Evolutionary conservation across 2,329 filamentous ascomycete species (phyloP), one percentile per base, ranked within the genome.

Genomic region (Fusarium marasasianum): DNA sequence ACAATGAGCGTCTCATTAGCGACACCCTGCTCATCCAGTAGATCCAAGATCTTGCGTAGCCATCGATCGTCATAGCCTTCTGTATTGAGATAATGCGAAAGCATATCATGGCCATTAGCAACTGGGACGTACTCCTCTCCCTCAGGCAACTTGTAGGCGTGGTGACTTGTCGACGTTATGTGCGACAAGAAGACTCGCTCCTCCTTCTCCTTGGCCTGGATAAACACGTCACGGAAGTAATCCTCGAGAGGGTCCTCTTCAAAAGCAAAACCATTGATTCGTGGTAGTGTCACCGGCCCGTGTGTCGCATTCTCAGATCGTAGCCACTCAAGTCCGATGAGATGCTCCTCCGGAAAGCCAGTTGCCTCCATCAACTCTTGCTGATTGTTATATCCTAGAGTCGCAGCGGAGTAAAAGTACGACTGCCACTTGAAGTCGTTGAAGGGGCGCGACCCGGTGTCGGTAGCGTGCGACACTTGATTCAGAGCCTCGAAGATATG

Each of bases 401-500:
- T 81, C 4, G 80, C 77, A 3, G 81, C 78, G 60, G 81, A 79
- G 66, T 81, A 79, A 54, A 79, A 83, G 12, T 72, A 73, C 4
- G 80, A 79, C 8, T 76, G 74, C 82, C 82, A 83, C 9, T 76
- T 77, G 38, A 71, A 79, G 2, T 71, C 29, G 12, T 31, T 55
- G n/a, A 72, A 69, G 3, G 69, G 48, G 7, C 73, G 65, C 5
- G 62, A 24, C 8, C 35, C 56, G 14, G 57, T 37, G 10, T 57
- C 65, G 5, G 64, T 38, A 5, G 65, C 26, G 11, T 40, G 50
- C 4, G 74, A 69, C 5, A 80, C 35, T 8, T 69, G 55, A 57
- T 82, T 83, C 60, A 84, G 58, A 31, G 78, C 78, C n/a, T 83
- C 76, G 18, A 83, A 77, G 17, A 82, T 75, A 10, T 83, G 84